Percentiles rank a stretch among this genome's conserved stretches.
These are phyloP conservation scores for Sarocladium strictum DNA, from an alignment of 2,329 filamentous ascomycete genomes.

Conservation along the genomic window DNA sequence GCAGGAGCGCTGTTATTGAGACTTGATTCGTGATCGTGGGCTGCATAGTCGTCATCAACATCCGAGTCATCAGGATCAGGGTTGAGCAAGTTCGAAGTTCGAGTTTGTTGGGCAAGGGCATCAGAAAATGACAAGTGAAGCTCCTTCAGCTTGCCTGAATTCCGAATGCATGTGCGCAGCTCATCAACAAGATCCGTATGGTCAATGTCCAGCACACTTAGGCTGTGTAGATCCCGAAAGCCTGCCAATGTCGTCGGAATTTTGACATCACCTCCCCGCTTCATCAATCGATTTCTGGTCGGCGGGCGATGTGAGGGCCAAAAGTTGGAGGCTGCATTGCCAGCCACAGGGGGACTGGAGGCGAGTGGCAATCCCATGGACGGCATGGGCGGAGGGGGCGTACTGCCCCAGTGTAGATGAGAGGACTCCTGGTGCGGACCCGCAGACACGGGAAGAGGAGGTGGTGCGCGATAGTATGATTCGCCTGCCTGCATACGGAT, in stretches of 20 bases:
- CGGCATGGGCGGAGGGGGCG: slow-evolving; percentile 13
- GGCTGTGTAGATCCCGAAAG: slow-evolving; percentile 47
- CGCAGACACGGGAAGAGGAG: slow-evolving; percentile 37
- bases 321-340: slow-evolving; percentile 9
- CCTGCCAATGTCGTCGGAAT: slow-evolving; percentile 49
- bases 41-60: slow-evolving; percentile 49
- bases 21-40: slow-evolving; percentile 26
- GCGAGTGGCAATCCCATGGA: slow-evolving; percentile 11
- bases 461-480: slow-evolving; percentile 37
- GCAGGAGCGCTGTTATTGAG: slow-evolving; percentile 30
- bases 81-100: slow-evolving; percentile 26
- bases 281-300: slow-evolving; percentile 22
- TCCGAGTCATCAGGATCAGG: slow-evolving; percentile 45
- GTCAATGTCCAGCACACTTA: slow-evolving; percentile 57
- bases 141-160: slow-evolving; percentile 48
- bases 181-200: slow-evolving; percentile 49
- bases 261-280: slow-evolving; percentile 23
- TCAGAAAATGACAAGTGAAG: slow-evolving; percentile 55
- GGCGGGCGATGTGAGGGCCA: slow-evolving; percentile 12
- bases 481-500: slow-evolving; percentile 53
- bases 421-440: slow-evolving; percentile 21
- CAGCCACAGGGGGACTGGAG: slow-evolving; percentile 15
- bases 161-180: slow-evolving; percentile 47
- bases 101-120: slow-evolving; percentile 36
- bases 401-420: slow-evolving; percentile 25